These are phyloP conservation scores for Botrytis aclada DNA, from an alignment of 2,329 filamentous ascomycete genomes.

Conservation along the genomic window DNA sequence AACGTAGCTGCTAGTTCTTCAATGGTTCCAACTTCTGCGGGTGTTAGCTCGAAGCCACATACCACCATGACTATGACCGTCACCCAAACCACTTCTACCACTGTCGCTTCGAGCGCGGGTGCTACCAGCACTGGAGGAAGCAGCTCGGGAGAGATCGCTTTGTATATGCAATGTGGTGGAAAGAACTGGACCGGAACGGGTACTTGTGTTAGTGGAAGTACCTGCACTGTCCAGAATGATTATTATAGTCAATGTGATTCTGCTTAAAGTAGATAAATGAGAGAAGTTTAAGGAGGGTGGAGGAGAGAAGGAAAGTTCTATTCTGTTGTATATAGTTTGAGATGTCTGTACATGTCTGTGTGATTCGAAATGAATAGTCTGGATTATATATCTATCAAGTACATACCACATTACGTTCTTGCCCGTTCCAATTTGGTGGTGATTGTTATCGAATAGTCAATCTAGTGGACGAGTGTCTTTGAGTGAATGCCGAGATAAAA, in stretches of 20 bases:
- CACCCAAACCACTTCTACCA: background rate
- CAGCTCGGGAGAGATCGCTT: constrained; percentile 20
- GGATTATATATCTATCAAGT: background rate
- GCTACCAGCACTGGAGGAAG: constrained; percentile 14
- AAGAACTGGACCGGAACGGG: constrained; percentile 29
- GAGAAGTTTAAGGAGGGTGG: background rate
- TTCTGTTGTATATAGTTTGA: constrained; percentile 11
- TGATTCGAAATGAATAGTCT: background rate
- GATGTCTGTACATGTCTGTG: background rate
- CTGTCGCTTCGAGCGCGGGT: background rate
- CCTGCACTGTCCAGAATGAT: constrained; percentile 27
- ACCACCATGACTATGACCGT: background rate
- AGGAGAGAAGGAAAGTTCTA: background rate
- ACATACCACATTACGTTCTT: background rate
- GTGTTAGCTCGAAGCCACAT: background rate
- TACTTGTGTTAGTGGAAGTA: constrained; percentile 31
- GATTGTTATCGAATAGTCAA: background rate
- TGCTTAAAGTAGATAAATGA: background rate
- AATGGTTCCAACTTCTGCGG: background rate
- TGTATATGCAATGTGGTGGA: constrained; percentile 33
- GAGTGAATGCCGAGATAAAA: too few species aligned
- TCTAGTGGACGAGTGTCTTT: too few species aligned
- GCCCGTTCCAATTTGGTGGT: background rate
- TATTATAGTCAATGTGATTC: constrained; percentile 34
- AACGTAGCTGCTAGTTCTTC: background rate